phyloP scores from a whole-genome alignment of 2,329 filamentous ascomycete species.

The Emmonsiellopsis sp. region DNA sequence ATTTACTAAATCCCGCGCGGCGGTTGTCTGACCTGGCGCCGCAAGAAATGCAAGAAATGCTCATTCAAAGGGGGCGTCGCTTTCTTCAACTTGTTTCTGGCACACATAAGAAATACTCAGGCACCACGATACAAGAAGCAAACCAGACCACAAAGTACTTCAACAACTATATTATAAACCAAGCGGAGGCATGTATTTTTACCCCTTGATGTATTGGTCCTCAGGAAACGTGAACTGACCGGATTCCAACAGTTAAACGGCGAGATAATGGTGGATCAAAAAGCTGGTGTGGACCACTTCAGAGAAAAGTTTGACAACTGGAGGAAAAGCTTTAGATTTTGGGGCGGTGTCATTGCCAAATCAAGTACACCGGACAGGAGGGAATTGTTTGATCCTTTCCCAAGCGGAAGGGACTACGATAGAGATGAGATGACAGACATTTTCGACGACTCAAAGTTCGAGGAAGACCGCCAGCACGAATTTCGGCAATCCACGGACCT shows the following conservation, averaged over 20 bases:
- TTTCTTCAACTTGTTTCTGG: not conserved
- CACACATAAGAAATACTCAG: not conserved
- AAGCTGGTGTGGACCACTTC: not conserved
- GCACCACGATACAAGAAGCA: not conserved
- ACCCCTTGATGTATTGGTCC: not conserved
- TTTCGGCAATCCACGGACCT: not conserved
- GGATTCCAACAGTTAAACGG: not conserved
- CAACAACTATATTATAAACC: not conserved
- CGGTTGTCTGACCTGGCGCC: not conserved
- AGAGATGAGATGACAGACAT: not conserved
- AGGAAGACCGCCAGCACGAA: conserved; percentile 1
- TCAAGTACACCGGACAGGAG: not conserved
- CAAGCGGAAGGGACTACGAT: not conserved
- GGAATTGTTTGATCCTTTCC: not conserved
- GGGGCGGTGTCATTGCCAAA: not conserved
- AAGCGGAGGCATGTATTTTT: not conserved
- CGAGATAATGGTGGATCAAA: not conserved
- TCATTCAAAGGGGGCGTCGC: not conserved
- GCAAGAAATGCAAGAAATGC: not conserved
- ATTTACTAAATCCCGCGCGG: not conserved
- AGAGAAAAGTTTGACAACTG: not conserved
- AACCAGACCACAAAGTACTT: not conserved
- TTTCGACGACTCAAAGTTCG: conserved; percentile 1
- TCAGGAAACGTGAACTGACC: not conserved
- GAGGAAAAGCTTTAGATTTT: not conserved